These are phyloP conservation scores for Talaromyces pinophilus DNA, from an alignment of 2,329 filamentous ascomycete species.

Conservation along the genomic window DNA sequence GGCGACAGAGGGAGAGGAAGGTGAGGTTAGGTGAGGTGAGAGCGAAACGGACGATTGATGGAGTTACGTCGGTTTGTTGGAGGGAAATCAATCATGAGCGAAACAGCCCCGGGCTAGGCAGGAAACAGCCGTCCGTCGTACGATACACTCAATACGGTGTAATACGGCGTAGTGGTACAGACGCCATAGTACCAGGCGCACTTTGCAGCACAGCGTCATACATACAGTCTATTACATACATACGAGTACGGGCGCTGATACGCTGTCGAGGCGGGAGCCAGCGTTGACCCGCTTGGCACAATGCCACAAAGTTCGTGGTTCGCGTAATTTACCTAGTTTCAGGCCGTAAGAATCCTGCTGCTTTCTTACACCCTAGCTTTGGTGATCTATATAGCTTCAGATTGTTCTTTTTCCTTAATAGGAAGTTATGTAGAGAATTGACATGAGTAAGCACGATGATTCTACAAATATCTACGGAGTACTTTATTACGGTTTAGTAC, in stretches of 20 bases:
- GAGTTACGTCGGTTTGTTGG: conserved; percentile 1
- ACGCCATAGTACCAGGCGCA: not conserved
- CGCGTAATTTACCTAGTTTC: conserved; percentile 40
- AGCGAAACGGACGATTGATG: conserved; percentile 11
- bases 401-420: not conserved
- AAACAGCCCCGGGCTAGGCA: conserved; percentile 12
- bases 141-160: conserved; percentile 6
- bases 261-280: conserved; percentile 8
- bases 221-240: conserved; percentile 8
- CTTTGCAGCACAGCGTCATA: conserved; percentile 2
- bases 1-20: conserved; percentile 1
- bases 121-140: conserved; percentile 4
- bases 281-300: conserved; percentile 16
- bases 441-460: not conserved
- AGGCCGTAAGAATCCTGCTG: not conserved
- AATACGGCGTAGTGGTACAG: not conserved
- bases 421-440: not conserved
- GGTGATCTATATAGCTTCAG: not conserved
- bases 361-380: not conserved
- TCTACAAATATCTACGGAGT: not conserved
- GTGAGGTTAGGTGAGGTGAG: not conserved
- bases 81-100: conserved; percentile 8
- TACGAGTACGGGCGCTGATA: not conserved
- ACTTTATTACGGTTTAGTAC: not conserved
- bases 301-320: conserved; percentile 37